A percentile compares a stretch with the other conserved stretches of the same genome.
Conservation (phyloP, 331 rosid species). For the Quercus phellos region DNA sequence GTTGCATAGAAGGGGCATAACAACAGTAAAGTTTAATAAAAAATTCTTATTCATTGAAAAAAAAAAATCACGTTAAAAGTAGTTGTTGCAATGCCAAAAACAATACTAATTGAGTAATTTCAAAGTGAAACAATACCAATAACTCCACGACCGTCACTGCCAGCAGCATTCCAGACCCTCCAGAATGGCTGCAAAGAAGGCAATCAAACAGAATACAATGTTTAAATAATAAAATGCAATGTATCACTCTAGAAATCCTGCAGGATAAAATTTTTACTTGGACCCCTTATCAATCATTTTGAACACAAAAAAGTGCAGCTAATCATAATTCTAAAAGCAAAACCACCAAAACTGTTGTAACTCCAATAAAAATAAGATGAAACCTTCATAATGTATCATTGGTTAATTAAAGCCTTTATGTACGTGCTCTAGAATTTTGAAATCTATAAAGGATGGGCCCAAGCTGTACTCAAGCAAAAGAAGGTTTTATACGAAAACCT, state of each 20-base stretch:
- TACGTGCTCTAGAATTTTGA: too few relatives aligned
- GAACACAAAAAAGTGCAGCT: too few relatives aligned
- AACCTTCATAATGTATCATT: too few relatives aligned
- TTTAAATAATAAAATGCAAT: background rate
- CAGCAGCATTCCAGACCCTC: constrained; percentile 46
- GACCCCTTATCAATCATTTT: background rate
- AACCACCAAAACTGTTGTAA: too few relatives aligned
- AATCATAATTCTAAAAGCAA: too few relatives aligned
- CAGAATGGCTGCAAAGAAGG: constrained; percentile 36
- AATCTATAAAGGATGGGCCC: too few relatives aligned
- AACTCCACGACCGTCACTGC: constrained; percentile 43
- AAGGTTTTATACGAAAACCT: too few relatives aligned
- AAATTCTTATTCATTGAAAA: too few relatives aligned
- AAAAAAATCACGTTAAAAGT: background rate
- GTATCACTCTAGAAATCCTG: background rate
- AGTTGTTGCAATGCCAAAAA: background rate
- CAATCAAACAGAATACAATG: background rate
- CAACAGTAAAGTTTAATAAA: background rate
- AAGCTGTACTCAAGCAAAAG: too few relatives aligned
- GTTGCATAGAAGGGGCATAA: background rate
- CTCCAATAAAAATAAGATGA: too few relatives aligned
- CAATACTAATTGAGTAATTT: background rate
- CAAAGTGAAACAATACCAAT: constrained; percentile 23
- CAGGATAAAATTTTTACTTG: background rate
- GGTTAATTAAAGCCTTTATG: too few relatives aligned